A percentile compares a stretch with the other conserved stretches of the same genome.
phyloP scores from a whole-genome alignment of 441 rosid species.

The Breynia disticha region DNA sequence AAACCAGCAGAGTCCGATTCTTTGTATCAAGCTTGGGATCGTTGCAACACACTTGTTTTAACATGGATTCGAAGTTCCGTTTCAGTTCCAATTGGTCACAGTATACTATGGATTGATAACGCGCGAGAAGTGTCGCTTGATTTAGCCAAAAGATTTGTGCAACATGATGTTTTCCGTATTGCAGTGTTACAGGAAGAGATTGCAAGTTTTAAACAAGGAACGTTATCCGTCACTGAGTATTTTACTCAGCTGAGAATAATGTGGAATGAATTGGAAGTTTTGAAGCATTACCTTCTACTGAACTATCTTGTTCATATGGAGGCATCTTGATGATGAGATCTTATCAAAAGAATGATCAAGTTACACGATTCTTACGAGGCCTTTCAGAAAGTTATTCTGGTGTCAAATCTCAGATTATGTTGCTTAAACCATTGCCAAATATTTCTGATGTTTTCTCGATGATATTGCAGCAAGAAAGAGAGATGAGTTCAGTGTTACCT shows the following conservation, averaged over 20 bases:
- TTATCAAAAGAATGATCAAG: not conserved
- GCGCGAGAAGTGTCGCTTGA: not conserved
- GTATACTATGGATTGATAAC: too few relatives aligned
- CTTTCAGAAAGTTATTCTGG: not conserved
- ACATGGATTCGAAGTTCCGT: too few relatives aligned
- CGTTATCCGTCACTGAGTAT: not conserved
- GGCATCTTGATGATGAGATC: too few relatives aligned
- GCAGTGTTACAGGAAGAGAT: not conserved
- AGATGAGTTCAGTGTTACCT: too few relatives aligned
- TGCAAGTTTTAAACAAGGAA: not conserved
- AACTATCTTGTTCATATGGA: not conserved
- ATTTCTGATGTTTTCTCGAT: not conserved
- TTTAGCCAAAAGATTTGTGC: not conserved
- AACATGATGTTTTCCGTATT: not conserved
- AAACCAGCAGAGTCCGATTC: not conserved
- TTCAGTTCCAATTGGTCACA: too few relatives aligned
- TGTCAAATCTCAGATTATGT: not conserved
- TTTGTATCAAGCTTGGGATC: too few relatives aligned
- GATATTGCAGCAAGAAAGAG: too few relatives aligned
- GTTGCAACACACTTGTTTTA: too few relatives aligned
- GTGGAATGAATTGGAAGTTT: not conserved
- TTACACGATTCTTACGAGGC: not conserved
- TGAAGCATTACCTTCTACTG: not conserved
- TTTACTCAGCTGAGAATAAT: not conserved
- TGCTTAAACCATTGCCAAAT: not conserved